Evolutionary conservation across 176 grass and related monocot species (phyloP), one percentile per base, ranked within the genome.

Genomic region (Aegilops speltoides): DNA sequence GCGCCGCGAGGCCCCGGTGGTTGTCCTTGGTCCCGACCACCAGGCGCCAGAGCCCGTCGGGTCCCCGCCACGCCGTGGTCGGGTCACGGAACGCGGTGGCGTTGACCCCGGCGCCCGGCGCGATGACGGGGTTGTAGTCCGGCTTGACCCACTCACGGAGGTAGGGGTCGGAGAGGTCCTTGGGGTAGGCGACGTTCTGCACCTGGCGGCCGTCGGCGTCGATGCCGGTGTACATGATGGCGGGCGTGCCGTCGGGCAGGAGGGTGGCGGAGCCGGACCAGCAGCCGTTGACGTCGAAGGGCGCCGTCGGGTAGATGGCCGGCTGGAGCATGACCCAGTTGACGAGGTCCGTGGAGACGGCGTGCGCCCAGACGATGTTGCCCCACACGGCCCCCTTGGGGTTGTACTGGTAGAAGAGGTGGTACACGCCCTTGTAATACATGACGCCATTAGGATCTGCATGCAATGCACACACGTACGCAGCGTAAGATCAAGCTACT

Each of bases 391-490:
- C 79, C 24, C 62, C 79, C 56, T 86, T 81, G 8, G 93, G 93
- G 10, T 95, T 95, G 88, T 95, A 95, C 76, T 90, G 93, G 37
- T 95, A 95, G 79, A 95, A 95, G 4, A 95, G 85, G 26, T 95
- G 93, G 82, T 95, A 92, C 64, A 92, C 73, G 54, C 90, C 93
- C 16, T 93, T 95, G 76, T 85, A 93, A 56, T 85, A 80, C 85
- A 95, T 76, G 16, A 90, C 83, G 87, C 43, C 94, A 90, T 96
- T 90, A 41, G 89, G 79, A 83, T 87, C 84, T 90, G 73, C 4
- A 60, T 19, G 20, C 63, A 78, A 2, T 25, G 78, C 8, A 32
- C 46, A 22, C 26, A 67, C 40, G 25, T 0, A 23, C 10, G 23
- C 2, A 40, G 7, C 3, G 33, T 26, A 79, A 79, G 7, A 63